phyloP scores from a whole-genome alignment of 2,329 filamentous ascomycete species.

The Cladorrhinum sp. region DNA sequence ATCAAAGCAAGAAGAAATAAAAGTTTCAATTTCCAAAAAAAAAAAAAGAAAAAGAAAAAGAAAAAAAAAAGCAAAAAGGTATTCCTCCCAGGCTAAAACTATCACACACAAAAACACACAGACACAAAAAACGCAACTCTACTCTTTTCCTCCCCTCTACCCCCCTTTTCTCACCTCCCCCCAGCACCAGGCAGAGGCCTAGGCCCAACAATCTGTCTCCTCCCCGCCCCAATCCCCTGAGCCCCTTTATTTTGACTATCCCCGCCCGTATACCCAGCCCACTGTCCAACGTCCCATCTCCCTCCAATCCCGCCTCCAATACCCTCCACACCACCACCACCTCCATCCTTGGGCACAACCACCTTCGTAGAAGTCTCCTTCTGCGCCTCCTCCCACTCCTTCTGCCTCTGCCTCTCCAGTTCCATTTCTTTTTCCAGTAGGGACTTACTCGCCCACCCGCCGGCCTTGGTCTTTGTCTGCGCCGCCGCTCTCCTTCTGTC shows the following conservation, averaged over 20 bases:
- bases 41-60: too few relatives aligned
- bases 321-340: conserved; percentile 51
- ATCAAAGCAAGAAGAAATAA: too few relatives aligned
- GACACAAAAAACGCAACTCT: too few relatives aligned
- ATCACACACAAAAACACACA: too few relatives aligned
- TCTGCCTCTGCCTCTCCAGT: conserved; percentile 70
- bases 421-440: conserved; percentile 79
- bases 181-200: conserved; percentile 55
- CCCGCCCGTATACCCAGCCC: conserved; percentile 70
- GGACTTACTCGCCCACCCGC: conserved; percentile 63
- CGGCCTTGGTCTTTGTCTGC: conserved; percentile 60
- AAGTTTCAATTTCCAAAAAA: too few relatives aligned
- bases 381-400: conserved; percentile 77
- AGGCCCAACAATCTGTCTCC: conserved; percentile 77
- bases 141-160: too few relatives aligned
- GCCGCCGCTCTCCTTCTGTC: conserved; percentile 57
- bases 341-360: conserved; percentile 44
- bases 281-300: conserved; percentile 74
- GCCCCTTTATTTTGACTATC: conserved; percentile 68
- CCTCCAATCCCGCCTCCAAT: conserved; percentile 65
- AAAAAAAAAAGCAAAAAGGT: too few relatives aligned
- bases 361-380: conserved; percentile 59
- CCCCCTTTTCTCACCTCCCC: not conserved
- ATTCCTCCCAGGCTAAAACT: too few relatives aligned
- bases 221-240: conserved; percentile 65